Base-by-base conservation (phyloP, 805 yeast genomes). In the Candida taoyuanica region DNA sequence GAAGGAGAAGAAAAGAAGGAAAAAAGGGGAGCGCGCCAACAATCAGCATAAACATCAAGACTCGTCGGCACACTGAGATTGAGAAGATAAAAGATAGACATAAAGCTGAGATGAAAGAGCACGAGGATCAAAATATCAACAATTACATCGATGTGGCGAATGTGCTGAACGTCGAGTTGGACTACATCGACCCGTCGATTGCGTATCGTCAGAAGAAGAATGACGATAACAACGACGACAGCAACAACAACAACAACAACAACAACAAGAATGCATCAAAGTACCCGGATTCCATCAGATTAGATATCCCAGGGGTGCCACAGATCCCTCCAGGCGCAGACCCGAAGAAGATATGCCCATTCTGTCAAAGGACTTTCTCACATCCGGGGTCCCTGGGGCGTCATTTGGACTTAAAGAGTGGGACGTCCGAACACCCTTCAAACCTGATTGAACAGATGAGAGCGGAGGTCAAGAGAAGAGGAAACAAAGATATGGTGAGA, bases 351-450 rank as follows among this genome's bases (percentile, higher is more conserved):
- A 52, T 29, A 50, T 76, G 83, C 52, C 63, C 63, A 1, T 76
- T 74, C 49, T 78, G 84, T 48, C 71, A 71, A 1, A 63, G 67
- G 40, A 61, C 68, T 1, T 78, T 77, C 52, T 67, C 76, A 3
- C 75, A 74, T 42, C 73, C 76, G 6, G 81, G 82, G 2, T 73
- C 80, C 1, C 59, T 76, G 39, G 82, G 82, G 1, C 61, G 84
- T 25, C 84, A 78, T 52, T 53, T 78, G 30, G 83, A 78, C 48
- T 53, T 64, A 31, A 70, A 74, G 43, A 72, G 73, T 37, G 84
- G 83, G 1, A 67, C 76, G 8, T 50, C 63, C 1, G 38, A 57
- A 13, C 84, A 78, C 45, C 83, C 83, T 0, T 52, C 60, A 1
- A 73, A 67, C 3, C 60, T 65, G 29, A 73, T 78, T 13, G 71